Evolutionary conservation across 371 early-diverging fungal genomes (phyloP), one percentile per base, ranked within the genome.

Genomic region (Paraphysoderma sedebokerense): DNA sequence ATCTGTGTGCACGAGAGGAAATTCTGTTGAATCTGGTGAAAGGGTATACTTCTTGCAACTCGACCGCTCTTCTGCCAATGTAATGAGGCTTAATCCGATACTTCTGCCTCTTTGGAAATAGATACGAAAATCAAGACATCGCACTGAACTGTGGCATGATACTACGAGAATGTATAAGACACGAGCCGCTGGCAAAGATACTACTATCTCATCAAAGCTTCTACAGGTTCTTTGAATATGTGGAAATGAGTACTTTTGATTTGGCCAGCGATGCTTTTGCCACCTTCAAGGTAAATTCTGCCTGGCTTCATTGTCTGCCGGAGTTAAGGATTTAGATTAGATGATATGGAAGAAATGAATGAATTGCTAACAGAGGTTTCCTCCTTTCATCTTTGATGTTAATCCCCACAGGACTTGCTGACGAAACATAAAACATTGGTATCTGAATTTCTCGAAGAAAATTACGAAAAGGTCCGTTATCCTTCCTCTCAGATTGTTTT

Each of bases 221-320:
- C 54, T 89, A 89, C 70, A 71, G 76, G 51, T 90, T 95, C 47
- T 93, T 95, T 55, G 71, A 72, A 15, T 97, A 91, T 60, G 93
- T 93, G 13, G 92, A 96, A 63, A 76, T 85, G 60, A 78, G 84
- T 49, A 95, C 92, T 0, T 97, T 96, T 73, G 98, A 97, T 67
- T 85, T 92, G 40, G 91, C 96, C 8, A 85, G 85, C 24, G 98
- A 97, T 62, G 95, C 98, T 0, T 97, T 96, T 64, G 91, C 89
- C 23, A 92, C 91, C 24, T 95, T 96, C 65, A 91, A 90, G 67
- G 76, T 57, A 35, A 13, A 30, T 5, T 15, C 26, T 42, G 19
- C 32, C 20, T 22, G n/a, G n/a, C n/a, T n/a, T n/a, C n/a, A n/a
- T n/a, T n/a, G n/a, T n/a, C n/a, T n/a, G n/a, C n/a, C n/a, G n/a